Conservation (phyloP, 2,329 filamentous ascomycete species). For the Fusarium protoensiforme region DNA sequence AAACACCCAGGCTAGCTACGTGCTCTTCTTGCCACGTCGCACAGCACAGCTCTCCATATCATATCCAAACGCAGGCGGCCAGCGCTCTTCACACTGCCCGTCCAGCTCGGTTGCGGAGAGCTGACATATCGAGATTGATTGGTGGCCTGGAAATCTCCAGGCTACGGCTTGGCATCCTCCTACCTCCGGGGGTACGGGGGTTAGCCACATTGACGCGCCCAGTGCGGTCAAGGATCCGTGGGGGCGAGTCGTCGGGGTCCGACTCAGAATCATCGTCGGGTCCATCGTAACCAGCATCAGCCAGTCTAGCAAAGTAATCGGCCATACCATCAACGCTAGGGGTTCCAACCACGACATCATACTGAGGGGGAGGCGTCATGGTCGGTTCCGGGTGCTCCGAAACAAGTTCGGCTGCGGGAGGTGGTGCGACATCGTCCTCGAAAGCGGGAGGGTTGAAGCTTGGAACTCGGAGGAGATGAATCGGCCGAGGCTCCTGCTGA, state of each 20-base stretch:
- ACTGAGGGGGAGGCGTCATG: slow-evolving; percentile 85
- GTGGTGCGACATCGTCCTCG: slow-evolving; percentile 72
- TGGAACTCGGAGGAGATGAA: slow-evolving; percentile 84
- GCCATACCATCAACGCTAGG: slow-evolving; percentile 76
- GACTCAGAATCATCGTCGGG: slow-evolving; percentile 54
- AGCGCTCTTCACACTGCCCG: slow-evolving; percentile 41
- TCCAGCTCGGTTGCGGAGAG: slow-evolving; percentile 38
- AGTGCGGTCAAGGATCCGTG: slow-evolving; percentile 60
- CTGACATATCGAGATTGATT: slow-evolving; percentile 42
- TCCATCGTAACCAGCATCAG: slow-evolving; percentile 70
- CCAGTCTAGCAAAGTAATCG: slow-evolving; percentile 87
- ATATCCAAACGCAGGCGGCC: slow-evolving; percentile 32
- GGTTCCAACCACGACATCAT: slow-evolving; percentile 80
- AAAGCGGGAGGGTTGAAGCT: slow-evolving; percentile 92
- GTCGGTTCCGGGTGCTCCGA: slow-evolving; percentile 49
- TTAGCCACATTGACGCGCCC: slow-evolving; percentile 69
- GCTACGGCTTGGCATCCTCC: slow-evolving; percentile 66
- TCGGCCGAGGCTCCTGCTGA: slow-evolving; percentile 69
- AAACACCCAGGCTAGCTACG: neutral
- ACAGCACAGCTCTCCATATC: slow-evolving; percentile 5
- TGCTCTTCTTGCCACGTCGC: neutral
- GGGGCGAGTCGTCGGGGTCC: slow-evolving; percentile 56
- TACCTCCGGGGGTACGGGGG: slow-evolving; percentile 64
- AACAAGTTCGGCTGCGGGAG: slow-evolving; percentile 46
- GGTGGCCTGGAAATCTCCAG: slow-evolving; percentile 62